Evolutionary conservation across 805 yeast species (phyloP), one percentile per base, ranked within the genome.

Genomic region (Candida methanosorbosa): DNA sequence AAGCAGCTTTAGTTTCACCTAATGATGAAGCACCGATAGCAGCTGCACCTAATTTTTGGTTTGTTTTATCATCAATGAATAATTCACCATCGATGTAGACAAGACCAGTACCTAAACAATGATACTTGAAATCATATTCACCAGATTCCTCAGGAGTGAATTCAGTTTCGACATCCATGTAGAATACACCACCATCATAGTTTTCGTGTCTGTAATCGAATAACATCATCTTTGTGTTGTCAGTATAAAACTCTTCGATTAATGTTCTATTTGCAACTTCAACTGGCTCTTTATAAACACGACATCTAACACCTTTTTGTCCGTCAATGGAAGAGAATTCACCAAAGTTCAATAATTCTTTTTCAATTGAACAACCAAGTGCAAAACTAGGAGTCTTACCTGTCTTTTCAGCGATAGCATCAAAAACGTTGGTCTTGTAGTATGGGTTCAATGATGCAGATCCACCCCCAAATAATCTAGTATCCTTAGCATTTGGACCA

Each of bases 381-480:
- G 63, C 44, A 43, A 55, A 64, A 13, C 51, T 43, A 21, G 55
- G 25, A 4, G 14, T 15, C 40, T 44, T 38, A 1, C 44, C 43
- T 5, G 48, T 9, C 30, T 47, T 46, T 13, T 50, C 41, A 5
- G 37, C n/a, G 20, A 48, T 31, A 18, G 46, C 42, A 4, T 42
- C 40, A 15, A 24, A 43, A 5, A 45, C 39, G n/a, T 40, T 38
- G 18, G 40, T 35, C 12, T 38, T 39, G 24, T 47, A 45, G 32
- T 50, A 45, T 9, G 61, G 52, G 15, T 30, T 38, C 32, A 48
- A 31, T 8, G 72, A 56, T 26, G 78, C 77, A 21, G 78, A 71
- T 13, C 80, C 80, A 39, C 80, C 80, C 34, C 80, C 79, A 16
- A 74, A 66, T 43, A 59, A 68, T 18, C 64, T 63, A 8, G 72